A percentile compares a stretch with the other conserved stretches of the same genome.
Conservation (phyloP, 176 grass and related monocot genomes). For the Hsuehochloa calcarea region DNA sequence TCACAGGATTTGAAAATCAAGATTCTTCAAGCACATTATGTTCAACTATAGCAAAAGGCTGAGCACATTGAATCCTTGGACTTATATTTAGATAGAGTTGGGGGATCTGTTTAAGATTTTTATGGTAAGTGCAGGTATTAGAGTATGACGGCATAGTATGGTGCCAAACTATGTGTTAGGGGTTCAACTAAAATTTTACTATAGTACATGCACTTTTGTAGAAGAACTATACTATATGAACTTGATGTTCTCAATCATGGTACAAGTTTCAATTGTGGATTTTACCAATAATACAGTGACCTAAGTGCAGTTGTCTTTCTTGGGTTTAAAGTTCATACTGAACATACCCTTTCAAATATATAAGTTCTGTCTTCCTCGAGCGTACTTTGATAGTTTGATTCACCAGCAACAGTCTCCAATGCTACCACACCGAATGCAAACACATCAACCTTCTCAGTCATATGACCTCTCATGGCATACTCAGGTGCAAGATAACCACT, state of each 20-base stretch:
- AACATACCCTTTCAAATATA: constrained; percentile 65
- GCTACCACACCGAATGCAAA: constrained; percentile 67
- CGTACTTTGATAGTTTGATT: constrained; percentile 36
- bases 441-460: constrained; percentile 80
- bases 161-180: not conserved
- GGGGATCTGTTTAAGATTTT: not conserved
- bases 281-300: not conserved
- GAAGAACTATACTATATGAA: not conserved
- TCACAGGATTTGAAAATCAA: not conserved
- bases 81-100: not conserved
- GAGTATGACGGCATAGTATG: not conserved
- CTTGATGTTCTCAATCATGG: not conserved
- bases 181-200: not conserved
- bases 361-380: constrained; percentile 38
- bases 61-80: not conserved
- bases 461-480: constrained; percentile 61
- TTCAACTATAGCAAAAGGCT: not conserved
- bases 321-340: not conserved
- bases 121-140: not conserved
- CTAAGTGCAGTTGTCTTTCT: not conserved
- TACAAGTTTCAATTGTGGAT: not conserved
- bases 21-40: not conserved
- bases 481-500: constrained; percentile 58
- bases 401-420: constrained; percentile 60
- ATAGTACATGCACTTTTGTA: not conserved